Conservation (phyloP, 2,329 filamentous ascomycete genomes). For the Penicillium aurantiogriseum region DNA sequence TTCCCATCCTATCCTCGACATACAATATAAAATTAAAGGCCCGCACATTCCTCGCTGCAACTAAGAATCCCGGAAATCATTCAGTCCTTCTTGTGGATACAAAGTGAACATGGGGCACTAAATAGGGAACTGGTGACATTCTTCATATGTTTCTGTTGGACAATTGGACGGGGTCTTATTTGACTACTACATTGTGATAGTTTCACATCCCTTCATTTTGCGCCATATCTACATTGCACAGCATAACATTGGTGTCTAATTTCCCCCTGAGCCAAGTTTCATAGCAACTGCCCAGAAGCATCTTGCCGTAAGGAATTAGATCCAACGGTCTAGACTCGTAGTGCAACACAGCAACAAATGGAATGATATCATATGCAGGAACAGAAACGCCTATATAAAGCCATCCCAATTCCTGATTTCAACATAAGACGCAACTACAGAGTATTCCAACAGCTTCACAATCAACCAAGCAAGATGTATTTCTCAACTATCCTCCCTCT, state of each 20-base stretch:
- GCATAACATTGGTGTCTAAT: not conserved
- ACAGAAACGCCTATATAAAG: not conserved
- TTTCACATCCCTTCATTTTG: constrained; percentile 5
- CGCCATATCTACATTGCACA: not conserved
- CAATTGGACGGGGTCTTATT: not conserved
- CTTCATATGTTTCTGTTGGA: not conserved
- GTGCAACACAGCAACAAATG: not conserved
- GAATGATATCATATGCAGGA: not conserved
- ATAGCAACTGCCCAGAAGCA: not conserved
- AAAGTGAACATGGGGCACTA: too few relatives aligned
- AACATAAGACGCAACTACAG: not conserved
- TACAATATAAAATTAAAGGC: not conserved
- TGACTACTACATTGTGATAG: constrained; percentile 1
- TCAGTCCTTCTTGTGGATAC: not conserved
- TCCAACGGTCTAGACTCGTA: not conserved
- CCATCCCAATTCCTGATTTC: not conserved
- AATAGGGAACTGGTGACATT: constrained; percentile 4
- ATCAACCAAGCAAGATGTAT: constrained; percentile 8
- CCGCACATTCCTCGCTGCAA: constrained; percentile 4
- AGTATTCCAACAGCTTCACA: not conserved
- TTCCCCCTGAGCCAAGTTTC: not conserved
- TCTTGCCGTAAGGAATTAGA: not conserved
- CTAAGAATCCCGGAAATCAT: not conserved
- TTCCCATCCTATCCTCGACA: not conserved
- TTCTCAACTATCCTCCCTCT: constrained; percentile 9